A percentile compares a stretch with the other conserved stretches of the same genome.
Evolutionary conservation across 140 eudicot species (phyloP).

Genomic region (Senecio squalidus): DNA sequence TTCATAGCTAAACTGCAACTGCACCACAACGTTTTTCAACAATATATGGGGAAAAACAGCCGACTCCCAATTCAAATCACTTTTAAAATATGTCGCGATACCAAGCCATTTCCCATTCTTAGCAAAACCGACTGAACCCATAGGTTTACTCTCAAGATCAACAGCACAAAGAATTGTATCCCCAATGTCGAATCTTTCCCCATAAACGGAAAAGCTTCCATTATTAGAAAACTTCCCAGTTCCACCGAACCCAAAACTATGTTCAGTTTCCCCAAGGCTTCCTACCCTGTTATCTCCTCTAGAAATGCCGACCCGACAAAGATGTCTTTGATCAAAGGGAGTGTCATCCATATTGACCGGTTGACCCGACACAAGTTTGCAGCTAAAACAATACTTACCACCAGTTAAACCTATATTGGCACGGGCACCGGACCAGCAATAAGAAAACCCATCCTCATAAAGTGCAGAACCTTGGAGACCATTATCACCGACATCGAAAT

Average conservation of each 20-base stretch:
- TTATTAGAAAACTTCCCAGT: conserved; percentile 55
- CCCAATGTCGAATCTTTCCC: conserved; percentile 56
- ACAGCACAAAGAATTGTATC: conserved; percentile 62
- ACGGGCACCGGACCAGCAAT: conserved; percentile 92
- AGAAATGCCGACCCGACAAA: conserved; percentile 62
- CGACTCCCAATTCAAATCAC: conserved; percentile 20
- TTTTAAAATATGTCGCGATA: conserved; percentile 31
- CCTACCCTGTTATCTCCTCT: conserved; percentile 49
- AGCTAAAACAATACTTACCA: conserved; percentile 69
- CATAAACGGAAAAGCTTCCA: conserved; percentile 40
- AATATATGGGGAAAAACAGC: conserved; percentile 64
- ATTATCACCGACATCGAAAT: conserved; percentile 46
- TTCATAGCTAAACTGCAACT: conserved; percentile 56
- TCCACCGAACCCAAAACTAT: conserved; percentile 62
- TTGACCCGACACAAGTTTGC: conserved; percentile 49
- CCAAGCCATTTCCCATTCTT: conserved; percentile 75
- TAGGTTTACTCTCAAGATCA: conserved; percentile 45
- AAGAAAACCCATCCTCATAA: conserved; percentile 61
- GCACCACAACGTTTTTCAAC: conserved; percentile 57
- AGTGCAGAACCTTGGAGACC: conserved; percentile 64
- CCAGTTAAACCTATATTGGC: conserved; percentile 50
- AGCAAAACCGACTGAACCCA: conserved; percentile 53
- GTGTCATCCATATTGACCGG: conserved; percentile 56
- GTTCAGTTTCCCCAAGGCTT: conserved; percentile 54
- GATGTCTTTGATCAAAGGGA: conserved; percentile 48